Evolutionary conservation across 768 basidiomycete species (phyloP).

Genomic region (Kwoniella shandongensis): DNA sequence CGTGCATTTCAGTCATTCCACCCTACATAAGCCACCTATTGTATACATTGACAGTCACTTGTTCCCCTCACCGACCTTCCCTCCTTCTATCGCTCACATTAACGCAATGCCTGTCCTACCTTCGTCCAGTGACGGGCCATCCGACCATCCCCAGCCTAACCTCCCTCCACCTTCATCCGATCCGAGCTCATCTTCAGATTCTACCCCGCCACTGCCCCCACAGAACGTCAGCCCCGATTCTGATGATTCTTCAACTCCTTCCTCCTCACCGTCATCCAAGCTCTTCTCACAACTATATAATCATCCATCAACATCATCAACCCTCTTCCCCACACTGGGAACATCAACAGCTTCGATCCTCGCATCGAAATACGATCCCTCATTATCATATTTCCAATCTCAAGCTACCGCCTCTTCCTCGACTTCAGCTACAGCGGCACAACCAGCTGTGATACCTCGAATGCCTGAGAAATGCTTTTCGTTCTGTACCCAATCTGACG

Average conservation of each 20-base stretch:
- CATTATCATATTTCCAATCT: conserved; percentile 15
- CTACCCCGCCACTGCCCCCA: background rate
- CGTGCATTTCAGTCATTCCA: no score
- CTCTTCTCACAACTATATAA: conserved; percentile 16
- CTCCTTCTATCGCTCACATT: no score
- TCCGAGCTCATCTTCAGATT: background rate
- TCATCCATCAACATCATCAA: conserved; percentile 6
- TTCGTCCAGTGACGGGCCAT: no score
- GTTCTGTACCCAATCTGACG: conserved; percentile 36
- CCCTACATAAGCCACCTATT: no score
- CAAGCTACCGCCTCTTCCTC: conserved; percentile 13
- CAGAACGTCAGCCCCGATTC: background rate
- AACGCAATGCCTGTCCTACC: no score
- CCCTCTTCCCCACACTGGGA: conserved; percentile 7
- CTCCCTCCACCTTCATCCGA: background rate
- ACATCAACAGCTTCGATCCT: conserved; percentile 11
- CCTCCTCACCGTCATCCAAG: conserved; percentile 4
- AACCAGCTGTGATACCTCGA: conserved; percentile 2
- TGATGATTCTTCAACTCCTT: background rate
- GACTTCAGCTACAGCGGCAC: conserved; percentile 12
- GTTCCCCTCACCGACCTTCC: no score
- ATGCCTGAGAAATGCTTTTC: conserved; percentile 45
- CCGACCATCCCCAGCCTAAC: no score
- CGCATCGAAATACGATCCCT: conserved; percentile 18
- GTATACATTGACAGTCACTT: no score